phyloP scores from a whole-genome alignment of 345 rosid species.

The Jatropha curcas region DNA sequence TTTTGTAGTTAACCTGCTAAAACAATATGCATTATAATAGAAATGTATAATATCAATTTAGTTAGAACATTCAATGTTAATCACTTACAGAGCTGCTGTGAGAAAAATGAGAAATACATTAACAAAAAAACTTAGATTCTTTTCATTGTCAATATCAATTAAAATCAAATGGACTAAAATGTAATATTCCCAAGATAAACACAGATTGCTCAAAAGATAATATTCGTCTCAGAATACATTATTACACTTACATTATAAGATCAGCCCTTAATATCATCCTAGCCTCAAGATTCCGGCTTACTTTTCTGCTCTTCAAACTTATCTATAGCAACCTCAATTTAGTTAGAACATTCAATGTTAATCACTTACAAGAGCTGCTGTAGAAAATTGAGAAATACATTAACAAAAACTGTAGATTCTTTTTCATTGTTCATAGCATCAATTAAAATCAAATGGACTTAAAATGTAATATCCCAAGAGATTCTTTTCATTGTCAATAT shows the following conservation, averaged over 20 bases:
- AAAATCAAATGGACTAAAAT: not conserved
- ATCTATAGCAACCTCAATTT: conserved; percentile 59
- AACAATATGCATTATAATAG: no score
- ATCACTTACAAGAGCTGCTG: not conserved
- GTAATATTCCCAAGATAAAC: not conserved
- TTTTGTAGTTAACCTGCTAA: no score
- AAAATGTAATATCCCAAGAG: not conserved
- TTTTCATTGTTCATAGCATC: not conserved
- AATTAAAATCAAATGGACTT: not conserved
- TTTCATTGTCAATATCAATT: not conserved
- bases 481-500: not conserved
- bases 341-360: not conserved
- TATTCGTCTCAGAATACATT: conserved; percentile 2
- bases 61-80: not conserved
- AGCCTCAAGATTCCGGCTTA: conserved; percentile 28
- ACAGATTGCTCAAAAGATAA: no score
- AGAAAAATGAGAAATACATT: not conserved
- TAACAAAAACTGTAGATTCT: no score
- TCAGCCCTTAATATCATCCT: conserved; percentile 29
- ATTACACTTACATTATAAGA: not conserved
- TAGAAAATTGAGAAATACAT: not conserved
- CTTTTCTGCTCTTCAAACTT: conserved; percentile 69
- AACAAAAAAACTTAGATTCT: no score
- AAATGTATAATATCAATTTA: not conserved
- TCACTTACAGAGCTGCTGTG: not conserved